Conservation (phyloP, 2,329 filamentous ascomycete genomes). For the Colletotrichum siamense region DNA sequence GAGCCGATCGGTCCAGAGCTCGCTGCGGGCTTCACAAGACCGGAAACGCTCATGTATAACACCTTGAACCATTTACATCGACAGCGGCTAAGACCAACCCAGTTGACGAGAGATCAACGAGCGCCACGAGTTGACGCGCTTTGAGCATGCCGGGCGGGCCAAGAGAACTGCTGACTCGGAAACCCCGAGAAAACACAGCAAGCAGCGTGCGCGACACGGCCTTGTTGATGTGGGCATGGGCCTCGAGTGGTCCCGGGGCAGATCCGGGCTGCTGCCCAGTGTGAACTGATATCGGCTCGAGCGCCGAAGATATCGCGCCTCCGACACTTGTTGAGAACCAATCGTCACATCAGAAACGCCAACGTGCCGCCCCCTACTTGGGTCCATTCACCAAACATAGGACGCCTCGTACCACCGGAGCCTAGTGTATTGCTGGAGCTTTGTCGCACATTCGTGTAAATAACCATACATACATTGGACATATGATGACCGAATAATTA, state of each 20-base stretch:
- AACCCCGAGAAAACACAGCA: background rate
- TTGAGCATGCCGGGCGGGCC: background rate
- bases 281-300: background rate
- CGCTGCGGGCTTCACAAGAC: background rate
- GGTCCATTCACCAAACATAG: background rate
- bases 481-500: background rate
- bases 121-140: background rate
- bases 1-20: background rate
- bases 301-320: background rate
- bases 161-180: background rate
- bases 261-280: background rate
- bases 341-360: background rate
- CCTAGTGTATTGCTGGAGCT: background rate
- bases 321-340: background rate
- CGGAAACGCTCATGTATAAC: background rate
- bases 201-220: background rate
- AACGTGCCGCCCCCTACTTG: background rate
- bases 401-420: background rate
- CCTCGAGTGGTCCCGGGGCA: background rate
- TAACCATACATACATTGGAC: background rate
- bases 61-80: background rate
- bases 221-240: background rate
- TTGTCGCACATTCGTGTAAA: background rate
- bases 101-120: background rate
- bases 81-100: background rate